Base-by-base conservation (phyloP, 768 basidiomycete genomes). In the Lepiota brunneoincarnata region DNA sequence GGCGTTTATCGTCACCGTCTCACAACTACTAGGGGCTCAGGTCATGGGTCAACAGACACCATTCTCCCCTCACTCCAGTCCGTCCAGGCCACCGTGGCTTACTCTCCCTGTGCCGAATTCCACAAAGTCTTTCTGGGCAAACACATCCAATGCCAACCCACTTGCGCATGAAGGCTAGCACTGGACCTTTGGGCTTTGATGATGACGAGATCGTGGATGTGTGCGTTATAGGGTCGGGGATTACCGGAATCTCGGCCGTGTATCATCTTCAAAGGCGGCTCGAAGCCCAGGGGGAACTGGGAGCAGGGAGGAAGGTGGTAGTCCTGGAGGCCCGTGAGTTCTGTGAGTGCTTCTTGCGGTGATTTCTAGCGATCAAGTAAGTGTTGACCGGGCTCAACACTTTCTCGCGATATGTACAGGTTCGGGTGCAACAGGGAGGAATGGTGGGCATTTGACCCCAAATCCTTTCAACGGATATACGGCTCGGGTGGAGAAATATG, bases 251-350 rank as follows among this genome's bases (percentile, higher is more conserved):
- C 6, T 81, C 83, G 17, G 77, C 82, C 3, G 87, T 89, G 6
- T 91, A 89, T 66, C 87, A 92, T 63, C 72, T 93, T 57, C 63
- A 56, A 31, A 59, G 57, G 40, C 53, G 31, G 46, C 51, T 62
- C 10, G 55, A 41, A n/a, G 15, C 38, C 6, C 38, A 47, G 17
- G 41, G 37, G 39, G 38, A 50, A 11, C 43, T 11, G 11, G 57
- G 53, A 17, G 31, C 31, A 6, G 50, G 54, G 12, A 51, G 81
- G 40, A 82, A 71, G 26, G 75, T 86, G 0, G 82, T 85, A 15
- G 72, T 95, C 11, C 67, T 97, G 7, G 93, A 96, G 63, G 94
- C 92, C 3, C 74, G 94, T 60, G 87, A 91, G 63, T 87, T 94
- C 67, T 89, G 93, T 92, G 20, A 70, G 89, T 75, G 14, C 39